Conservation (phyloP, 805 yeast genomes). For the Sporopachydermia quercuum region DNA sequence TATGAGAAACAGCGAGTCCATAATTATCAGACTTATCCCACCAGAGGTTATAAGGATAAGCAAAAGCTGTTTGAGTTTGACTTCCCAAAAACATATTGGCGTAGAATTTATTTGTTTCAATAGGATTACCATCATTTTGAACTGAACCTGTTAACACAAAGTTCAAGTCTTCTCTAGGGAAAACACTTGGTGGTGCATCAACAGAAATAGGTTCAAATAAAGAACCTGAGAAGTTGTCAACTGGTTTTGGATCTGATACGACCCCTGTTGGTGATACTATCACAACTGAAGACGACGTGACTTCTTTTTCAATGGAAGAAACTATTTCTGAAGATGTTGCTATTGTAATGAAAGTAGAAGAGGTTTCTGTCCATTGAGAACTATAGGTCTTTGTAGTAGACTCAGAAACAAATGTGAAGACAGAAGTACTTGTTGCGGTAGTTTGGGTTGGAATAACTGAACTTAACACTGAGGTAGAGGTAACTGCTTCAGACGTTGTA, state of each 20-base stretch:
- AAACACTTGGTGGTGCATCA: conserved; percentile 28
- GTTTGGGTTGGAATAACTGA: conserved; percentile 3
- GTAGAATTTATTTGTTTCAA: conserved; percentile 67
- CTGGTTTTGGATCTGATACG: conserved; percentile 10
- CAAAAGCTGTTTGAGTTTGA: conserved; percentile 40
- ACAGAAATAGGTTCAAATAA: conserved; percentile 36
- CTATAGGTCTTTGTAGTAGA: conserved; percentile 5
- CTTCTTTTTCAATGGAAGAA: not conserved
- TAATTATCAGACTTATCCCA: conserved; percentile 28
- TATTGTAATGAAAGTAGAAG: conserved; percentile 4
- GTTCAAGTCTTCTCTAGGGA: conserved; percentile 30
- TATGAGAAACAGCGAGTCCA: conserved; percentile 53
- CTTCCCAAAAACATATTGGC: conserved; percentile 43
- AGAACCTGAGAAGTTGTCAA: conserved; percentile 19
- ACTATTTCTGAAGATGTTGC: not conserved
- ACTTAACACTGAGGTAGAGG: conserved; percentile 1
- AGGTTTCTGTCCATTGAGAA: conserved; percentile 4
- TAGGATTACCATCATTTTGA: conserved; percentile 25
- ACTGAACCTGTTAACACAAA: conserved; percentile 33
- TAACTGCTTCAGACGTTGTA: conserved; percentile 8
- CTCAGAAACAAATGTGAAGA: conserved; percentile 5
- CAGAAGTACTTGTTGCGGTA: conserved; percentile 3
- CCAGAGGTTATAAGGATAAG: conserved; percentile 55
- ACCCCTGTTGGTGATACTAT: conserved; percentile 3
- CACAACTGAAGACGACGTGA: conserved; percentile 2